Base-by-base conservation (phyloP, 805 yeast species). In the Jamesozyma spencerorum region DNA sequence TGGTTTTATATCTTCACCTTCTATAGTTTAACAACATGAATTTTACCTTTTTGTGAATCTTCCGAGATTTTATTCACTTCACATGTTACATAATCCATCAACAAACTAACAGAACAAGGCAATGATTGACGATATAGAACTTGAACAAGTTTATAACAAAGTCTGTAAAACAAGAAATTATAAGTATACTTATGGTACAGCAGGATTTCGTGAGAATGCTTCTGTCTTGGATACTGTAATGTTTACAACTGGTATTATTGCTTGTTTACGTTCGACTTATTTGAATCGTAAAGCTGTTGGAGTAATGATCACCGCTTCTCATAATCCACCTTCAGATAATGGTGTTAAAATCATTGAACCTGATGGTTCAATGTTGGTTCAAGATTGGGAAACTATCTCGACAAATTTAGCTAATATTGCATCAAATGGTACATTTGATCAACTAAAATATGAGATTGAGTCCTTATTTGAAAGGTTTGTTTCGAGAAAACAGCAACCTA, bases 261-360 rank as follows among this genome's bases (percentile, higher is more conserved):
- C 98, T 0, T 67, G 79, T 1, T 65, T 92, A 47, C 71, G 98
- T 54, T 87, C 97, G n/a, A 72, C 80, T 43, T 71, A 67, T 45
- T 64, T 83, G 26, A 64, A 66, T 1, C 85, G 90, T 1, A 68
- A 81, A 51, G 74, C 82, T 7, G 74, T 88, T 24, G 98, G 98
- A n/a, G 81, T 88, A 11, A 90, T 92, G 97, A 80, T 92, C 54
- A 92, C 97, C 1, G 97, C 96, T 0, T 83, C 94, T 0, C 97
- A 87, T 61, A 87, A 87, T 54, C 96, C 96, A 0, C 95, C 97
- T 0, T 68, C 69, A 32, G 97, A 88, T 58, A 86, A 86, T 52
- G 96, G 96, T 22, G 90, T 86, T 38, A 90, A 90, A 63, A 70
- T 92, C n/a, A 85, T 90, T 18, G 97, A 90, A 50, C 97, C 97